Evolutionary conservation across 2,329 filamentous ascomycete species (phyloP), one percentile per base, ranked within the genome.

Genomic region (Aspergillus versicolor): DNA sequence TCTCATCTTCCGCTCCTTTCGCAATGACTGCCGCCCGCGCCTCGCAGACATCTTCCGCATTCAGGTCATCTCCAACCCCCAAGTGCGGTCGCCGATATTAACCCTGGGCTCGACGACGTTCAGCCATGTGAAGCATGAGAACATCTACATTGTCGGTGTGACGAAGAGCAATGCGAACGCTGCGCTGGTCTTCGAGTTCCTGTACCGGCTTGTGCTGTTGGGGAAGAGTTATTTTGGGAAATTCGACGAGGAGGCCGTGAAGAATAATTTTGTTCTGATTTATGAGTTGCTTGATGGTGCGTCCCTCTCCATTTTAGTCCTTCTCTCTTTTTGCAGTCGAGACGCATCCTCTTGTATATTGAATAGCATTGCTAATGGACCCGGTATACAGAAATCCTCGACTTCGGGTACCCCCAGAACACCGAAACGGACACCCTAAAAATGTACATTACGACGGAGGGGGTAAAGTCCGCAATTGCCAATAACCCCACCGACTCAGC

Each of bases 371-470:
- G 19, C 30, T 53, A 38, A 44, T 24, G 19, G 5, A 37, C 19
- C 9, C 15, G 8, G 15, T 44, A 17, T 37, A 45, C 66, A 94
- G 94, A 99, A 79, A 97, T 99, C 70, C 87, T 99, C 73, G 94
- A 99, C 77, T 99, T 99, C 77, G 94, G 94, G 61, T 99, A 99
- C 74, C 94, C 94, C 34, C 94, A 99, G 75, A 97, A 97, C 75
- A 99, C 94, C 61, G 94, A 99, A 78, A 96, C 93, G 53, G 94
- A 99, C 75, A 97, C 94, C 15, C 82, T 99, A 67, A 99, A 99
- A 79, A 97, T 97, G 93, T 99, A 99, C 82, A 99, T 99, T 71
- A 99, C 95, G 43, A 99, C 94, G 37, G 94, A 99, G 79, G 94
- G 94, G 57, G 93, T 99, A 77, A 97, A 97, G 77, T 95, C 92